Evolutionary conservation across 2,329 filamentous ascomycete genomes (phyloP).

Genomic region (Neodidymelliopsis sp.): DNA sequence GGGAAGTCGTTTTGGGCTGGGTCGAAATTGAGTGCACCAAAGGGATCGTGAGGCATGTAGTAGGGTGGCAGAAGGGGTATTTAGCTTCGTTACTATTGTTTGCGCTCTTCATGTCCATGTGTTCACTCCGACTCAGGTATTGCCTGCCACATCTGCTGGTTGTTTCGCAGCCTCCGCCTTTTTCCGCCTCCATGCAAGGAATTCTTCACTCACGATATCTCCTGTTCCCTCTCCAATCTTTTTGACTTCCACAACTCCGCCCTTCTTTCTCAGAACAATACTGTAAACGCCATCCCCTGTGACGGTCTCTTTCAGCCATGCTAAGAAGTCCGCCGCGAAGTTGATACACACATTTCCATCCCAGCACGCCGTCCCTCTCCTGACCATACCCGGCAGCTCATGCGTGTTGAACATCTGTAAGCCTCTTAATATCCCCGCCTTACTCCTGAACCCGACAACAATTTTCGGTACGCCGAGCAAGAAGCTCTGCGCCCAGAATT

Average conservation of each 20-base stretch:
- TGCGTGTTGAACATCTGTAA: constrained; percentile 83
- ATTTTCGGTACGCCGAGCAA: constrained; percentile 91
- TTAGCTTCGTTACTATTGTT: not conserved
- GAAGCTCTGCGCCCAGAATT: constrained; percentile 97
- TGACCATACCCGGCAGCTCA: constrained; percentile 77
- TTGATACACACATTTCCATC: constrained; percentile 95
- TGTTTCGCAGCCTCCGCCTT: constrained; percentile 5
- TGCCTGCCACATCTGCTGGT: not conserved
- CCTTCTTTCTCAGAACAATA: constrained; percentile 71
- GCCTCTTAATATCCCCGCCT: constrained; percentile 72
- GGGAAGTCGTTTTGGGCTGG: constrained; percentile 45
- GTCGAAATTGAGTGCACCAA: constrained; percentile 1
- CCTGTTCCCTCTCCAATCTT: constrained; percentile 79
- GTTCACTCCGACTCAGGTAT: no score
- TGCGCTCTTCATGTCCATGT: not conserved
- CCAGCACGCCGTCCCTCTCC: constrained; percentile 75
- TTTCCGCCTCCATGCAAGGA: constrained; percentile 80
- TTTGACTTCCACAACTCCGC: constrained; percentile 74
- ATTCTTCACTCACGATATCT: constrained; percentile 77
- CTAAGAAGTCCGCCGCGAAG: constrained; percentile 79
- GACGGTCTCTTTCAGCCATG: constrained; percentile 73
- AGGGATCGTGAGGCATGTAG: not conserved
- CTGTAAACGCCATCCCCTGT: constrained; percentile 79
- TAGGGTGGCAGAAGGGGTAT: constrained; percentile 1
- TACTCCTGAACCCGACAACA: constrained; percentile 84